phyloP scores from a whole-genome alignment of 257 asterid species.

The Capsicum chinense region DNA sequence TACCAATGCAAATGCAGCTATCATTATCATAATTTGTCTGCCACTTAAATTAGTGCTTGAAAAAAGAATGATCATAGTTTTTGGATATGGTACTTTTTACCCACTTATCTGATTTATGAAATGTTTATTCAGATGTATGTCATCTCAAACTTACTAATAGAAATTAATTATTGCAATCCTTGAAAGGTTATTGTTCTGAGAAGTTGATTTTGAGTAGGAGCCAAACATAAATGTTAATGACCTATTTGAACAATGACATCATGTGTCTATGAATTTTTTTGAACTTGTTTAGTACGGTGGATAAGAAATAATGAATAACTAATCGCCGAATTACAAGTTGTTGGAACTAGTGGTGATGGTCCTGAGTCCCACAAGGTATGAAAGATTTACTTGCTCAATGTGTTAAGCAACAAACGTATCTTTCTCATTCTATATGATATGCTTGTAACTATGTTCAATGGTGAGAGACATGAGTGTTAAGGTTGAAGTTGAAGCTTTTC shows the following conservation, averaged over 20 bases:
- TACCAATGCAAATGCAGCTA: no score
- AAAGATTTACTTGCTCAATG: no score
- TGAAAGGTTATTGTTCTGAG: neutral
- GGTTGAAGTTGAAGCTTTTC: constrained; percentile 70
- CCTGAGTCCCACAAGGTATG: no score
- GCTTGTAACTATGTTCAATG: constrained; percentile 74
- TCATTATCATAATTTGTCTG: no score
- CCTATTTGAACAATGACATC: neutral
- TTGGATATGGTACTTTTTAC: no score
- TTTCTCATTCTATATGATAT: constrained; percentile 29
- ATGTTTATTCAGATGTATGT: neutral
- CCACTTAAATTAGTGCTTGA: no score
- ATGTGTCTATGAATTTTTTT: neutral
- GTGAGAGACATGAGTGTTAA: constrained; percentile 83
- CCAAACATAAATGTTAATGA: neutral
- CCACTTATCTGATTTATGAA: neutral
- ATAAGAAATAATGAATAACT: no score
- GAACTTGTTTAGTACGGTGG: no score
- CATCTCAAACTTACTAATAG: neutral
- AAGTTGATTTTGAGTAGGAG: neutral
- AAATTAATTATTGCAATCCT: neutral
- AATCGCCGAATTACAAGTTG: no score
- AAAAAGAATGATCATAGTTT: no score
- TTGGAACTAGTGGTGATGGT: no score
- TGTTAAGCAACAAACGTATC: no score